Percentiles rank a stretch among this genome's conserved stretches.
These are phyloP conservation scores for Gamsiella multidivaricata DNA, from an alignment of 192 early-diverging fungal genomes.

Conservation along the genomic window DNA sequence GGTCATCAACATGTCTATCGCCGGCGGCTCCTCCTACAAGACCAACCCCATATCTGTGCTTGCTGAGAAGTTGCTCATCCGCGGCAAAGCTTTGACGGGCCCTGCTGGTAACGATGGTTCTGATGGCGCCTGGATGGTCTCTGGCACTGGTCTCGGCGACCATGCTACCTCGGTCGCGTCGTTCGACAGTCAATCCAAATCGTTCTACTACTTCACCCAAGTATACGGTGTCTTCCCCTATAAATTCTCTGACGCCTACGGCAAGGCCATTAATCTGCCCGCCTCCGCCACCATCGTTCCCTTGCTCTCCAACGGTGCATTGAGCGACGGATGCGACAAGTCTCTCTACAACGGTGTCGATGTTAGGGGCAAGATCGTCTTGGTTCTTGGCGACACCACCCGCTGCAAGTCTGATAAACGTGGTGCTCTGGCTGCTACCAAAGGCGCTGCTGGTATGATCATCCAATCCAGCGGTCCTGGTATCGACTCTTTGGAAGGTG, in stretches of 20 bases:
- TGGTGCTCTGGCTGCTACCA: constrained; percentile 31
- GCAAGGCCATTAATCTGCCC: constrained; percentile 54
- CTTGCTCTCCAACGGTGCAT: constrained; percentile 12
- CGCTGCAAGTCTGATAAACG: constrained; percentile 54
- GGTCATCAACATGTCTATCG: constrained; percentile 76
- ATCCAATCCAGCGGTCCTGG: constrained; percentile 29
- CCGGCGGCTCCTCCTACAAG: constrained; percentile 68
- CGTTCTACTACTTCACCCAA: constrained; percentile 4
- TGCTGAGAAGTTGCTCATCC: constrained; percentile 54
- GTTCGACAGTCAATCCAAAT: constrained; percentile 15
- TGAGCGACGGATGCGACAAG: constrained; percentile 24
- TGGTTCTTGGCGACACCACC: constrained; percentile 56
- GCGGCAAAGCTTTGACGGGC: constrained; percentile 70
- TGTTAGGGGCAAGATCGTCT: constrained; percentile 55
- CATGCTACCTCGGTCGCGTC: constrained; percentile 56
- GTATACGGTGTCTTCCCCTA: constrained; percentile 4
- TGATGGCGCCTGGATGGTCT: constrained; percentile 66
- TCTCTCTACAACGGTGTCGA: background rate
- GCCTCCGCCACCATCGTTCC: constrained; percentile 32
- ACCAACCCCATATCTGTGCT: constrained; percentile 61
- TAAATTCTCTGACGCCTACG: constrained; percentile 1
- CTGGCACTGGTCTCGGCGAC: constrained; percentile 66
- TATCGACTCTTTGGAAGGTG: constrained; percentile 23
- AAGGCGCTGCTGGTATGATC: constrained; percentile 26
- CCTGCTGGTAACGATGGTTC: constrained; percentile 82